These are phyloP conservation scores for Isochrysis galbana DNA, from an alignment of 78 protist genomes.

Conservation along the genomic window DNA sequence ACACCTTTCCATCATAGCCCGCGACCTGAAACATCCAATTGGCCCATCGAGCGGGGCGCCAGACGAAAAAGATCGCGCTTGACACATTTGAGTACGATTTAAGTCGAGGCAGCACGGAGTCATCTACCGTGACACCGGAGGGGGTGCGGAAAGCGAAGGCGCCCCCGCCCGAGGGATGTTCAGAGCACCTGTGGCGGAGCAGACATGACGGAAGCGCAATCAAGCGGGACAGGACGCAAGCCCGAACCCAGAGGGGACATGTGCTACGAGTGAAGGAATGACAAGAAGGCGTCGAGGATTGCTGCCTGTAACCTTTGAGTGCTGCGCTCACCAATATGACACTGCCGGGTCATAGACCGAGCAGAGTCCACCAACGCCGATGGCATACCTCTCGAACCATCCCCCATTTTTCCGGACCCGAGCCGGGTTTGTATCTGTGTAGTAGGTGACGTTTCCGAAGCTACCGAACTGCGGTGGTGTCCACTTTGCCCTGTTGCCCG, in stretches of 20 bases:
- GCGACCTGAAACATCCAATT: constrained; percentile 54
- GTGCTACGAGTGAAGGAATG: no score
- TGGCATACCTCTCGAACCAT: constrained; percentile 18
- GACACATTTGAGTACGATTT: no score
- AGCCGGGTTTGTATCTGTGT: neutral
- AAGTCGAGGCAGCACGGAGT: neutral
- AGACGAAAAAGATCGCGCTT: constrained; percentile 31
- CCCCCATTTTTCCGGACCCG: neutral
- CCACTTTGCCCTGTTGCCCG: neutral
- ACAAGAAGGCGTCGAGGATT: no score
- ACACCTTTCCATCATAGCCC: no score
- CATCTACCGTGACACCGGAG: constrained; percentile 5
- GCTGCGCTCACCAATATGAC: constrained; percentile 54
- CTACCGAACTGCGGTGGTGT: neutral
- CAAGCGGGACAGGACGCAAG: no score
- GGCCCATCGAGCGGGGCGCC: constrained; percentile 49
- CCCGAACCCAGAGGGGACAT: no score
- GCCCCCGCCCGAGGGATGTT: constrained; percentile 36
- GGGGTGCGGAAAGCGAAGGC: constrained; percentile 41
- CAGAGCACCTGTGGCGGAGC: no score
- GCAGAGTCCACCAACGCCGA: constrained; percentile 25
- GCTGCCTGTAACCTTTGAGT: no score
- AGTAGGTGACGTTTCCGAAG: neutral
- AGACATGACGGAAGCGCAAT: no score
- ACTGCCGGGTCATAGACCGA: constrained; percentile 43